Conservation (phyloP, 2,329 filamentous ascomycete species). For the Hypomyces perniciosus region DNA sequence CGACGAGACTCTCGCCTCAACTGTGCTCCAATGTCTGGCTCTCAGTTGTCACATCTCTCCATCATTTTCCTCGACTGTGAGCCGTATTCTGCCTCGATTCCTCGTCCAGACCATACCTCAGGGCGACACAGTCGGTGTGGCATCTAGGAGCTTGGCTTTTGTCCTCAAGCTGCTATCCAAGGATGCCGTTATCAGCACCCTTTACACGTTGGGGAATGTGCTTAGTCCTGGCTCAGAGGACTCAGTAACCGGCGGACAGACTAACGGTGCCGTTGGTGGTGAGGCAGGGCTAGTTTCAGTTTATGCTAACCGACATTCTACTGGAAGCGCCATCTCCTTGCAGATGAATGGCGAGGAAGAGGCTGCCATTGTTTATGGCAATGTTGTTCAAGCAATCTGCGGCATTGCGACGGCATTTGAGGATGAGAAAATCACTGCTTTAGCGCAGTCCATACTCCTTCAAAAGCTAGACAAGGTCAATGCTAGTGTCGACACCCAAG, state of each 20-base stretch:
- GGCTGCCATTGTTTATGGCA: constrained; percentile 67
- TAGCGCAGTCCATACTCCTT: constrained; percentile 92
- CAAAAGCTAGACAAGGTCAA: constrained; percentile 90
- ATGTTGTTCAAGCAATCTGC: constrained; percentile 92
- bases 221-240: constrained; percentile 66
- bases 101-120: constrained; percentile 78
- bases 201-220: constrained; percentile 95
- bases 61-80: constrained; percentile 66
- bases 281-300: constrained; percentile 36
- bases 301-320: constrained; percentile 52
- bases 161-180: constrained; percentile 78
- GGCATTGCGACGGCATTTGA: constrained; percentile 75
- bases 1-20: constrained; percentile 68
- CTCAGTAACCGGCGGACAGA: constrained; percentile 46
- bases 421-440: constrained; percentile 86
- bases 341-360: constrained; percentile 72
- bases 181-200: constrained; percentile 87
- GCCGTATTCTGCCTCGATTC: constrained; percentile 74
- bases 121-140: constrained; percentile 63
- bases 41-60: constrained; percentile 72
- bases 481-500: constrained; percentile 71
- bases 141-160: constrained; percentile 78
- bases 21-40: constrained; percentile 75
- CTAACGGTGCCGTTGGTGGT: constrained; percentile 38
- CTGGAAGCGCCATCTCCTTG: constrained; percentile 75